Base-by-base conservation (phyloP, 352 stramenopile species). In the Lagenidium giganteum region DNA sequence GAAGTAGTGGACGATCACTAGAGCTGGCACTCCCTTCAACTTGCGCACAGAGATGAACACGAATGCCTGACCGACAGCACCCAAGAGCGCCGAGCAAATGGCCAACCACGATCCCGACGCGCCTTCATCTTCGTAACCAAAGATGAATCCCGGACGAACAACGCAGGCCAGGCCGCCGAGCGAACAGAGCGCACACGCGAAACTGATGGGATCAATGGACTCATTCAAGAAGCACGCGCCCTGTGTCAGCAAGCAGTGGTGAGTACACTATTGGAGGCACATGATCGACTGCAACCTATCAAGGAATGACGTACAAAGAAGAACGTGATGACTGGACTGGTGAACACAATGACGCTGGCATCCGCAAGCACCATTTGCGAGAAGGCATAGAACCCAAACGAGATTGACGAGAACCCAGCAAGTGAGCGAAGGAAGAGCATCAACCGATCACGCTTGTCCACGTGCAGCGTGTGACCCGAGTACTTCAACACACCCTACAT, bases 321-420 rank as follows among this genome's bases (percentile, higher is more conserved):
- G 52, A 83, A 85, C 3, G 75, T 87, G 36, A 87, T 68, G 24
- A 88, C 57, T 4, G 79, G 79, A 14, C 61, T 83, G 0, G 69
- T 87, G 44, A 92, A 92, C 17, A 92, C 50, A n/a, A 88, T 58
- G 12, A 79, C 65, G 36, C 73, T 89, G 8, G 67, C 61, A 33
- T 92, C 79, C 4, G 79, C 79, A 3, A 91, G 61, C 42, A 86
- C 75, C 72, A 91, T 85, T 51, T 88, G 76, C 13, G 75, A 84
- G 8, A 91, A 38, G 1, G 79, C 73, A 51, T 83, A 87, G 51
- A 91, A 91, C 8, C 64, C 72, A 39, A 87, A 82, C 37, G 67
- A 72, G 38, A 91, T 87, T 41, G 79, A 87, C 25, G 54, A 64
- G 30, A 86, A 91, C 7, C 76, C 79, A 20, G 67, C 61, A 22